Evolutionary conservation across 768 basidiomycete species (phyloP), one percentile per base, ranked within the genome.

Genomic region (Naganishia vaughanmartiniae): DNA sequence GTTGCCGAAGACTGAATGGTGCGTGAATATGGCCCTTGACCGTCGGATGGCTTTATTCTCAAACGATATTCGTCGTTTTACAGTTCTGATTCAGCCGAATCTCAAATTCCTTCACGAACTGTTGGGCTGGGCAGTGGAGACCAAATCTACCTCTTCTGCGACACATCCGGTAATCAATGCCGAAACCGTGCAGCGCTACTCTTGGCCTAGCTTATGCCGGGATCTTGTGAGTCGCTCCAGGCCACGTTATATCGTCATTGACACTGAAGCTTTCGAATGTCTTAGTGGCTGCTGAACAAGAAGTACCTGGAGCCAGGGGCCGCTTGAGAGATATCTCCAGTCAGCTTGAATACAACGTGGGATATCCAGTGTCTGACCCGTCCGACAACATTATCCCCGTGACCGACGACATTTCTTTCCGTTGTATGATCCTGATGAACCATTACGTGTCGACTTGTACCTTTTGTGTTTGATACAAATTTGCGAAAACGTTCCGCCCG

Each of bases 61-160:
- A 28, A n/a, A 34, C 60, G 26, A 15, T 15, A 14, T 39, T 31
- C 30, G 7, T 28, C 4, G 21, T 53, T 21, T 19, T 11, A 88
- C 36, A 80, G 92, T 94, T 72, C 85, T 93, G 74, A 93, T 92
- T 72, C 92, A 98, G 83, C 95, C 95, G 24, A 97, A 96, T 74
- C 90, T 97, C 87, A 87, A 92, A n/a, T 83, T 98, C 79, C 82
- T 97, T 81, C 96, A 94, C 81, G 94, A 97, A 78, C 85, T 97
- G 30, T 88, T 92, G 77, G 93, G 91, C 12, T 97, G 92, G 92
- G 95, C 97, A 81, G 88, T 92, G 75, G 88, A 89, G 79, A 85
- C 96, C 56, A 77, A 76, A 66, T 75, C 74, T 30, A 73, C 71
- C 31, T 12, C 15, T 33, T 24, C 60, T 26, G n/a, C 51, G 26